Conservation (phyloP, 768 basidiomycete genomes). For the Fibroporia radiculosa region DNA sequence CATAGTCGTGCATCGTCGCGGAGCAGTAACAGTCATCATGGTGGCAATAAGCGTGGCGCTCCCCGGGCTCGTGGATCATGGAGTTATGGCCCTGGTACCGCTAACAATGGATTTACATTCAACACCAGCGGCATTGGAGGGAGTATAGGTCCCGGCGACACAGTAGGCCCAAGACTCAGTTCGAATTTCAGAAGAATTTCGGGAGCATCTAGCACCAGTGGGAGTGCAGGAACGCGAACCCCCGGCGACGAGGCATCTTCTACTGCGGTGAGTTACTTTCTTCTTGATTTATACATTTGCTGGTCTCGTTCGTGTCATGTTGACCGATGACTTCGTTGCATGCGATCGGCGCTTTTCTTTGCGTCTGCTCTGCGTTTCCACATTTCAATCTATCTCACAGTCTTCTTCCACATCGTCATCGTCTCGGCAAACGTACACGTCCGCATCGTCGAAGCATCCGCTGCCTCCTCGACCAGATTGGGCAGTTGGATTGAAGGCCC, state of each 20-base stretch:
- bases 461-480: conserved; percentile 81
- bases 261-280: conserved; percentile 50
- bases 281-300: conserved; percentile 5
- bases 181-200: conserved; percentile 39
- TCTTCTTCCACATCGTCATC: conserved; percentile 78
- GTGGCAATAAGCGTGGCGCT: conserved; percentile 19
- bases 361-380: not conserved
- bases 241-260: conserved; percentile 73
- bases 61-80: conserved; percentile 33
- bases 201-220: conserved; percentile 37
- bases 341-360: not conserved
- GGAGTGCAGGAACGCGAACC: conserved; percentile 48
- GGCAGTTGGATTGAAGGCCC: conserved; percentile 79
- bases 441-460: conserved; percentile 72
- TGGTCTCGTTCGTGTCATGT: conserved; percentile 5
- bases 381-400: conserved; percentile 25
- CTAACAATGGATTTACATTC: conserved; percentile 36
- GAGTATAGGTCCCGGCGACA: conserved; percentile 27
- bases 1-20: conserved; percentile 27
- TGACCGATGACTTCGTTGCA: conserved; percentile 3
- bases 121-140: conserved; percentile 19
- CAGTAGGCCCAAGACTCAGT: conserved; percentile 61
- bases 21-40: conserved; percentile 24
- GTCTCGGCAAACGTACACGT: conserved; percentile 70
- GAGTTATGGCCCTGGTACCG: conserved; percentile 63